Evolutionary conservation across 306 rosid genomes (phyloP).

Genomic region (Rosa rugosa): DNA sequence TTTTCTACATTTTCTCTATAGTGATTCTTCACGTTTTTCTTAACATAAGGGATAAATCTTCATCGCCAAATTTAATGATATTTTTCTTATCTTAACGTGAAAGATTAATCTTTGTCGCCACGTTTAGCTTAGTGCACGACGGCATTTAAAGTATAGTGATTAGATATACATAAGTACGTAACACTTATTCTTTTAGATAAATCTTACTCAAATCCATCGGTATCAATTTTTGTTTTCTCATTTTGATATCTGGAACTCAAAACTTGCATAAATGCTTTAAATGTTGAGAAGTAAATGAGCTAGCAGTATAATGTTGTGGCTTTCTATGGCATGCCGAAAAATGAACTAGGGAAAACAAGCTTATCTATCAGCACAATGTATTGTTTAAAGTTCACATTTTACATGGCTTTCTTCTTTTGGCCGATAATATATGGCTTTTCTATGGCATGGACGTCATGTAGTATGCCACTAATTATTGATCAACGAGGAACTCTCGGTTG

Average conservation of each 20-base stretch:
- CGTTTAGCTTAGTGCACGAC: neutral
- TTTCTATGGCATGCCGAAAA: too few relatives aligned
- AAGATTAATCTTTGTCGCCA: neutral
- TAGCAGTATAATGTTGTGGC: neutral
- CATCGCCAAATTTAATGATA: neutral
- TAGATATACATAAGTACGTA: neutral
- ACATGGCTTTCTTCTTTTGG: neutral
- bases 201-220: neutral
- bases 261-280: neutral
- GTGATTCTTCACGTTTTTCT: neutral
- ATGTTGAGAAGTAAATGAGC: neutral
- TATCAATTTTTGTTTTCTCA: neutral
- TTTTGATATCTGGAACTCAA: too few relatives aligned
- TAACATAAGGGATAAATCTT: neutral
- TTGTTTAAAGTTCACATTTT: neutral
- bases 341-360: neutral
- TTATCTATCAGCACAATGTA: neutral
- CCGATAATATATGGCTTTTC: neutral
- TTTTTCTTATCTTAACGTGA: neutral
- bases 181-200: too few relatives aligned
- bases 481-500: slow-evolving; percentile 31
- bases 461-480: slow-evolving; percentile 27
- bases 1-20: neutral
- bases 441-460: neutral
- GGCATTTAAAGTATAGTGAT: neutral